phyloP scores from a whole-genome alignment of 1,284 basidiomycete species.

The Pyrrhoderma lamaoense region DNA sequence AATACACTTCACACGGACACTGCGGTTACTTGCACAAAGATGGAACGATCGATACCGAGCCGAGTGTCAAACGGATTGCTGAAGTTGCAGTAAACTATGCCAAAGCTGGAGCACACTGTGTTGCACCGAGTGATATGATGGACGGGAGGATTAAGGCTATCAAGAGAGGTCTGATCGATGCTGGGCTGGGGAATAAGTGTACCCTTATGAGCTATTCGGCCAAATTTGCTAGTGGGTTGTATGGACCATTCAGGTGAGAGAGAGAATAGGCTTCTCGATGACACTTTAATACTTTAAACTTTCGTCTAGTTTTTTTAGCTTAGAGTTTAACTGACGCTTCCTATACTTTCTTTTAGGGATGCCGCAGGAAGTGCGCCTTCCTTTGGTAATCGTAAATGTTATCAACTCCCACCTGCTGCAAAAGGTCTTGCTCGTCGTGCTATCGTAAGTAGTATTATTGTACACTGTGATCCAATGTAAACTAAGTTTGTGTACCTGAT shows the following conservation, averaged over 20 bases:
- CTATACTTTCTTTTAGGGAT: conserved; percentile 71
- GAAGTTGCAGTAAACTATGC: conserved; percentile 93
- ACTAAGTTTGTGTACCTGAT: not conserved
- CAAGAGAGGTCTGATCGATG: conserved; percentile 79
- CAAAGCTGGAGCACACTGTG: conserved; percentile 91
- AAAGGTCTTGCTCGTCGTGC: conserved; percentile 91
- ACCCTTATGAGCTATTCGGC: conserved; percentile 98
- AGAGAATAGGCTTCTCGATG: no score
- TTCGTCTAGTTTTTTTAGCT: no score
- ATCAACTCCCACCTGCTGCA: conserved; percentile 87
- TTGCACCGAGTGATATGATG: conserved; percentile 99
- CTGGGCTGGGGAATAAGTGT: conserved; percentile 78
- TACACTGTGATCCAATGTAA: not conserved
- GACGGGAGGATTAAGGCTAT: conserved; percentile 91
- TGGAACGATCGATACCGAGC: conserved; percentile 67
- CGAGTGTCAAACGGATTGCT: conserved; percentile 81
- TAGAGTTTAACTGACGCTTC: no score
- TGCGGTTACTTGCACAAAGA: conserved; percentile 79
- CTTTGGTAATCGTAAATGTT: conserved; percentile 95
- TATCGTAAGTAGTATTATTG: conserved; percentile 81
- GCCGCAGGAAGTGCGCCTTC: conserved; percentile 93
- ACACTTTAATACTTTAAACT: no score
- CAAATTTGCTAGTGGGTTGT: conserved; percentile 95
- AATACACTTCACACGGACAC: conserved; percentile 98
- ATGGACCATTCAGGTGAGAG: conserved; percentile 93